Base-by-base conservation (phyloP, 2,329 filamentous ascomycete genomes). In the Didymella pomorum region DNA sequence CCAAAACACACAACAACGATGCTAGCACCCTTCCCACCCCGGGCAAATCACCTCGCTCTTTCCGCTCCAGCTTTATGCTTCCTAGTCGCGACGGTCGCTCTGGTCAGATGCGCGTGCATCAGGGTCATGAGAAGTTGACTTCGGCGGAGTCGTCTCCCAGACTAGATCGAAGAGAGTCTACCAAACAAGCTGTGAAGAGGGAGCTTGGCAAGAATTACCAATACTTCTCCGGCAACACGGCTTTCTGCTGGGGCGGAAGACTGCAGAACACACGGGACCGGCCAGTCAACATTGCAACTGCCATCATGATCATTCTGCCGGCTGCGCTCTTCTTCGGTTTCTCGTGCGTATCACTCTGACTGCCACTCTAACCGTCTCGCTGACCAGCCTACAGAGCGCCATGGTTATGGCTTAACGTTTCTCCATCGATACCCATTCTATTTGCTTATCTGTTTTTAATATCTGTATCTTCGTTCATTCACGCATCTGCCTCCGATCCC, bases 361-460 rank as follows among this genome's bases (percentile, higher is more conserved):
- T 8, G 10, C 3, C 14, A 10, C 4, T 14, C 7, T 28, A 35
- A 21, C 7, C 11, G 31, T 12, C 9, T 6, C 12, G 14, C 25
- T 53, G 35, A 68, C 72, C 72, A 64, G 67, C 37, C 67, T 29
- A 20, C 65, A 85, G 82, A 61, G 93, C 90, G 11, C 87, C 91
- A 21, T 97, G 90, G 86, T 76, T 96, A 52, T 97, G 93, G 93
- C 82, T 88, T 67, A 84, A 96, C 69, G 84, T 96, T 64, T 96
- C 92, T 35, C 93, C 93, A 29, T 93, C 92, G 52, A 87, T 98
- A 69, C 95, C 95, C 51, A 87, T 98, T 67, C 78, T 92, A 42
- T 98, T 96, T 79, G 93, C 87, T 52, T 99, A 99, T 74, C 72
- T 97, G n/a, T 92, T 92, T 71, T 93, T 90, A 75, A 83, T 99